Evolutionary conservation across 108 stramenopile genomes (phyloP).

Genomic region (Poteriospumella lacustris): DNA sequence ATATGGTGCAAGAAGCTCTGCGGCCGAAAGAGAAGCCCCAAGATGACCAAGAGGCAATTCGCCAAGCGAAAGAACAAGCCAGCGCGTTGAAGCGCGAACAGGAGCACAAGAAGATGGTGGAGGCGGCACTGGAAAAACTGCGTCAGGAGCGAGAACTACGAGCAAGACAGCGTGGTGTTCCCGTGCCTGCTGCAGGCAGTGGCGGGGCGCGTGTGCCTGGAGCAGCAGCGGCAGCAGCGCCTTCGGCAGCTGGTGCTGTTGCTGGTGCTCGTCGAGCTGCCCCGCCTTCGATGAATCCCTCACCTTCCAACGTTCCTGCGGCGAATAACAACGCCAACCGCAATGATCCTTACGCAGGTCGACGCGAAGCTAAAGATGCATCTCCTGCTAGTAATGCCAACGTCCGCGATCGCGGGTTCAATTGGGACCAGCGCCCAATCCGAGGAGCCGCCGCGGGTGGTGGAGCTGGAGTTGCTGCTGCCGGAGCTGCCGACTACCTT

Average conservation of each 20-base stretch:
- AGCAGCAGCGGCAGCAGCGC: background rate
- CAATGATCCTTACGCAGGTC: too few relatives aligned
- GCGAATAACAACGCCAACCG: too few relatives aligned
- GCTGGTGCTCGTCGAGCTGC: background rate
- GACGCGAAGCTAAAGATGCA: too few relatives aligned
- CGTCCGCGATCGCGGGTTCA: background rate
- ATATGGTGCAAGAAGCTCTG: constrained; percentile 1
- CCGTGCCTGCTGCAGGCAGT: background rate
- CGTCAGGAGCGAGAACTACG: constrained; percentile 32
- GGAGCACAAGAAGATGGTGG: constrained; percentile 37
- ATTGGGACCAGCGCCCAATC: background rate
- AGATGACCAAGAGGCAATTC: background rate
- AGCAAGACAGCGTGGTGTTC: constrained; percentile 24
- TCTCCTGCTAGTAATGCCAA: too few relatives aligned
- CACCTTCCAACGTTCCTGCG: too few relatives aligned
- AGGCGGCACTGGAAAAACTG: constrained; percentile 44
- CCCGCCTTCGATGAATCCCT: too few relatives aligned
- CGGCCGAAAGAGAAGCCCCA: background rate
- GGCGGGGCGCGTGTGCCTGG: background rate
- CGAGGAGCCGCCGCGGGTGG: background rate
- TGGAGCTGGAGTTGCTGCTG: background rate
- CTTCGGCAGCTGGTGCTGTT: background rate
- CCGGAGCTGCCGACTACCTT: background rate
- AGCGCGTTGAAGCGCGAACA: constrained; percentile 40
- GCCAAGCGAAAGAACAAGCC: constrained; percentile 35